Evolutionary conservation across 306 rosid genomes (phyloP).

Genomic region (Rosa persica): DNA sequence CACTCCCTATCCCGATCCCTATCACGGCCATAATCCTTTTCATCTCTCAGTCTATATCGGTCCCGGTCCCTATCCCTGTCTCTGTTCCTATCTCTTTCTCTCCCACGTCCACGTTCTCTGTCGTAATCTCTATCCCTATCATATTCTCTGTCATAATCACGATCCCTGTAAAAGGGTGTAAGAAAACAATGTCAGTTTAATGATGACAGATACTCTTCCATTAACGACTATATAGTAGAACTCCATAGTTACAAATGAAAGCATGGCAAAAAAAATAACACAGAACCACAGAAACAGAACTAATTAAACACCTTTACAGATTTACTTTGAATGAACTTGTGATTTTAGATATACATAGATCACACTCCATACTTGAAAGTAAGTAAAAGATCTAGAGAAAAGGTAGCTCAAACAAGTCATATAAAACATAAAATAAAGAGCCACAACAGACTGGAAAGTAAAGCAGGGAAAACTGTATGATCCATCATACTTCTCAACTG

Average conservation of each 20-base stretch:
- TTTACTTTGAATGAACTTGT: not conserved
- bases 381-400: not conserved
- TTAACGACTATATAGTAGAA: not conserved
- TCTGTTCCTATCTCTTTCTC: constrained; percentile 63
- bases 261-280: not conserved
- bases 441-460: constrained; percentile 5
- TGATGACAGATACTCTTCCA: not conserved
- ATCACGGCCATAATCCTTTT: constrained; percentile 67
- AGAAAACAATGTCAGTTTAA: constrained; percentile 5
- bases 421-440: not conserved
- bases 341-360: not conserved
- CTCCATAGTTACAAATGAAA: not conserved
- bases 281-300: not conserved
- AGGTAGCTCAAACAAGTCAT: not conserved
- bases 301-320: not conserved
- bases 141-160: constrained; percentile 82
- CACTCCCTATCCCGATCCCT: constrained; percentile 61
- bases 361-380: not conserved
- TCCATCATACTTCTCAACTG: constrained; percentile 99
- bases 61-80: constrained; percentile 57
- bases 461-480: constrained; percentile 47
- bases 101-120: constrained; percentile 74
- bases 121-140: constrained; percentile 72
- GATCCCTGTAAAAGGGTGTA: constrained; percentile 53
- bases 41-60: constrained; percentile 57